Base-by-base conservation (phyloP, 495 filamentous ascomycete species). In the Lepidopterella palustris region DNA sequence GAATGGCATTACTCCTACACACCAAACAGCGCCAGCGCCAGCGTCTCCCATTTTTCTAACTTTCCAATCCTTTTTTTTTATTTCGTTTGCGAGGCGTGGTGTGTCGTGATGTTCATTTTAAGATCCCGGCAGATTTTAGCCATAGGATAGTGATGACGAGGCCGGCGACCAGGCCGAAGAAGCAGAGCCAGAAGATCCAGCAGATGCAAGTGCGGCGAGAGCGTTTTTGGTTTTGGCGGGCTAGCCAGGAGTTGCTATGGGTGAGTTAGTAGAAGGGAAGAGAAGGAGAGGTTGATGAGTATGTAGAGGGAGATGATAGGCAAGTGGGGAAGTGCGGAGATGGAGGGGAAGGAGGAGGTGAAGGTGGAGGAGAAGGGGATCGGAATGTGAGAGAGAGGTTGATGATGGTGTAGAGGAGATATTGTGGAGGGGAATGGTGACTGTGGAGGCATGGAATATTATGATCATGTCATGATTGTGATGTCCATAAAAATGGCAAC, bases 181-280 rank as follows among this genome's bases (percentile, higher is more conserved):
- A 72, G 45, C 56, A 54, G 10, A 78, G 55, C 64, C 71, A 76
- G 61, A 75, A 74, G 55, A 71, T 47, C 67, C 70, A 73, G 49
- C 77, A 73, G 18, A 76, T 69, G 29, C 58, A 68, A 26, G 66
- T 64, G 47, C 64, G 71, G 31, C 73, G 67, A 20, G 57, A 48
- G 15, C 62, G 62, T 62, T 78, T 74, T 50, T 53, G 32, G 4
- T 65, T 40, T 68, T 77, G 71, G 23, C 67, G 64, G 45, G 63
- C 72, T 61, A 77, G 69, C 73, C 73, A 78, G 52, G 72, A 73
- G 32, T 76, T 70, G 45, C 76, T 77, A 62, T 58, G 42, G 11
- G 50, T 26, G 48, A 47, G 59, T 65, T 59, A 65, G 62, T 55
- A 5, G 20, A 21, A 21, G 3, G 45, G 45, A 21, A 8, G 45